These are phyloP conservation scores for Stylosanthes scabra DNA, from an alignment of 331 rosid genomes.

Conservation along the genomic window DNA sequence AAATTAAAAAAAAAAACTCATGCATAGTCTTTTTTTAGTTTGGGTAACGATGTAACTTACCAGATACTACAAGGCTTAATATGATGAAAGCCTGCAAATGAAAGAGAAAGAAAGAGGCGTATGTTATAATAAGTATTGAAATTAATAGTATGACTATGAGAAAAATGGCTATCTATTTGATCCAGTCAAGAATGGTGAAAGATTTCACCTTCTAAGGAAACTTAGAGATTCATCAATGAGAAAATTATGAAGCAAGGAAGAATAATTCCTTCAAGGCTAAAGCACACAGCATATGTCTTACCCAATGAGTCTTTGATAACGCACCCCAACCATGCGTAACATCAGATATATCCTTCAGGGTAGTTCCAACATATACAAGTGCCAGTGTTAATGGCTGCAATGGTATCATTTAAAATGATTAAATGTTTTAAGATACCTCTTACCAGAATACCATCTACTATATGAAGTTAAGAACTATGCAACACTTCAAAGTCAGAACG, in stretches of 20 bases:
- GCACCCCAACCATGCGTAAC: slow-evolving; percentile 90
- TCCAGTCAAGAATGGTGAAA: slow-evolving; percentile 8
- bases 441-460: slow-evolving; percentile 28
- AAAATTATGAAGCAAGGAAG: neutral
- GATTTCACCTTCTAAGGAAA: slow-evolving; percentile 22
- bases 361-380: slow-evolving; percentile 91
- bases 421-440: slow-evolving; percentile 25
- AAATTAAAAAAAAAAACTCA: slow-evolving; percentile 14
- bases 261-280: neutral
- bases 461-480: neutral
- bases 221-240: slow-evolving; percentile 24
- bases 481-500: too few species aligned
- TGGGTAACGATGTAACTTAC: slow-evolving; percentile 57
- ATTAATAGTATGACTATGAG: neutral
- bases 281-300: slow-evolving; percentile 42
- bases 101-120: slow-evolving; percentile 30
- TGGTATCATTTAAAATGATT: slow-evolving; percentile 38
- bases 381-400: slow-evolving; percentile 87
- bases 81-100: slow-evolving; percentile 74
- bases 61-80: slow-evolving; percentile 68
- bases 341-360: slow-evolving; percentile 93
- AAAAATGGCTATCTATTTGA: slow-evolving; percentile 27
- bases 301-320: slow-evolving; percentile 76
- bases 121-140: slow-evolving; percentile 42
- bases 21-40: neutral